Evolutionary conservation across 2,329 filamentous ascomycete genomes (phyloP).

Genomic region (Fusarium hainanense): DNA sequence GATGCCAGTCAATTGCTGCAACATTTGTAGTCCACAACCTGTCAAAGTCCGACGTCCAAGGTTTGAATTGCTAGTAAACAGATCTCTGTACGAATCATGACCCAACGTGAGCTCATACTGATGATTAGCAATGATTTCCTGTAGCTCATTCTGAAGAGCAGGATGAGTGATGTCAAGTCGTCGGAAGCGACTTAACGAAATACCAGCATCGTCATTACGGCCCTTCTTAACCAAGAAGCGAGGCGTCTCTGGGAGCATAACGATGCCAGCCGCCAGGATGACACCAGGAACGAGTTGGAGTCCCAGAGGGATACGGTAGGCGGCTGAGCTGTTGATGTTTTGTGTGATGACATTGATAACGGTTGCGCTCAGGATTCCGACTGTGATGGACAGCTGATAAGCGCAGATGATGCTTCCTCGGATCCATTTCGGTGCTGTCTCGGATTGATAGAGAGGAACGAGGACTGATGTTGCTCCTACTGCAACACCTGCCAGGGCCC

Average conservation of each 20-base stretch:
- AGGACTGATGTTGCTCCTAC: constrained; percentile 78
- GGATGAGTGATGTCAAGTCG: constrained; percentile 79
- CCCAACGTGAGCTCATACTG: constrained; percentile 77
- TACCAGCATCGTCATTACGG: constrained; percentile 70
- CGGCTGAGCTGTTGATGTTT: constrained; percentile 64
- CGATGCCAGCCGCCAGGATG: constrained; percentile 74
- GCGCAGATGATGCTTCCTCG: constrained; percentile 79
- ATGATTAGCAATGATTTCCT: constrained; percentile 79
- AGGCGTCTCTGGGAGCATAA: constrained; percentile 81
- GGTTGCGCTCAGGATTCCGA: constrained; percentile 74
- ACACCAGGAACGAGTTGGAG: constrained; percentile 80
- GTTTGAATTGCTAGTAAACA: constrained; percentile 70
- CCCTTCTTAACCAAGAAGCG: constrained; percentile 80
- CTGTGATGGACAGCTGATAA: constrained; percentile 81
- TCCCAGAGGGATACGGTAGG: constrained; percentile 82
- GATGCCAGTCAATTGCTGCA: constrained; percentile 81
- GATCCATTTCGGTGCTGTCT: constrained; percentile 86
- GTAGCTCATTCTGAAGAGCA: constrained; percentile 77
- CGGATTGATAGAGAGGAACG: constrained; percentile 83
- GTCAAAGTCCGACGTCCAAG: constrained; percentile 77
- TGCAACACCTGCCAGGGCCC: constrained; percentile 76
- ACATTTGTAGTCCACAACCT: constrained; percentile 78
- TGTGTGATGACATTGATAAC: constrained; percentile 76
- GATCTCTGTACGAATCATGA: constrained; percentile 67
- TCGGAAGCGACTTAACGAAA: constrained; percentile 76